Evolutionary conservation across 2,329 filamentous ascomycete genomes (phyloP).

Genomic region (Fusarium dimerum): DNA sequence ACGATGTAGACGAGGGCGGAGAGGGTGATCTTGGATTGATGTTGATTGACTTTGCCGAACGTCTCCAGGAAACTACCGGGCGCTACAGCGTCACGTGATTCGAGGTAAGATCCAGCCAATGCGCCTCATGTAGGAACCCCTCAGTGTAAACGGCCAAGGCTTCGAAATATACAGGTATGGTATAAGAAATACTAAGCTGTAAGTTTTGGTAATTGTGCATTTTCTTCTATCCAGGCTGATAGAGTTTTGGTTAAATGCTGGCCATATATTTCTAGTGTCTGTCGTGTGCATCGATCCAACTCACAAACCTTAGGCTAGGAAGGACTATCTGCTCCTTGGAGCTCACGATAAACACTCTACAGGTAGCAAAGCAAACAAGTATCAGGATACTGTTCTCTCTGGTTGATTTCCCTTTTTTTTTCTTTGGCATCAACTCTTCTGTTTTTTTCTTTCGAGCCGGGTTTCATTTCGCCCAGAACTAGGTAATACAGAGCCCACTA

Average conservation of each 20-base stretch:
- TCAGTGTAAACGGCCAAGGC: constrained; percentile 14
- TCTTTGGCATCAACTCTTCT: constrained; percentile 30
- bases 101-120: constrained; percentile 9
- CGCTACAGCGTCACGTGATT: constrained; percentile 37
- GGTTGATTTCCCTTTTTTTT: constrained; percentile 29
- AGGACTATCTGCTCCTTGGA: too few relatives aligned
- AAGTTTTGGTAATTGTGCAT: too few relatives aligned
- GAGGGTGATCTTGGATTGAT: constrained; percentile 49
- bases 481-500: constrained; percentile 31
- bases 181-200: too few relatives aligned
- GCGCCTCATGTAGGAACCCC: constrained; percentile 22
- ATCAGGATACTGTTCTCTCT: constrained; percentile 16
- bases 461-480: constrained; percentile 27
- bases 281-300: too few relatives aligned
- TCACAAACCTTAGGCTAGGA: too few relatives aligned
- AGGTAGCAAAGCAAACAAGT: not conserved
- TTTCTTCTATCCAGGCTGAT: too few relatives aligned
- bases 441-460: constrained; percentile 10
- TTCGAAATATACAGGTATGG: not conserved
- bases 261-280: too few relatives aligned
- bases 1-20: constrained; percentile 47
- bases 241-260: not conserved
- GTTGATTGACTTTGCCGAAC: constrained; percentile 50
- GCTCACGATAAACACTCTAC: not conserved
- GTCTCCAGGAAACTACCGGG: constrained; percentile 35